A percentile compares a stretch with the other conserved stretches of the same genome.
Evolutionary conservation across 2,329 filamentous ascomycete genomes (phyloP).

Genomic region (Arthroderma uncinatum): DNA sequence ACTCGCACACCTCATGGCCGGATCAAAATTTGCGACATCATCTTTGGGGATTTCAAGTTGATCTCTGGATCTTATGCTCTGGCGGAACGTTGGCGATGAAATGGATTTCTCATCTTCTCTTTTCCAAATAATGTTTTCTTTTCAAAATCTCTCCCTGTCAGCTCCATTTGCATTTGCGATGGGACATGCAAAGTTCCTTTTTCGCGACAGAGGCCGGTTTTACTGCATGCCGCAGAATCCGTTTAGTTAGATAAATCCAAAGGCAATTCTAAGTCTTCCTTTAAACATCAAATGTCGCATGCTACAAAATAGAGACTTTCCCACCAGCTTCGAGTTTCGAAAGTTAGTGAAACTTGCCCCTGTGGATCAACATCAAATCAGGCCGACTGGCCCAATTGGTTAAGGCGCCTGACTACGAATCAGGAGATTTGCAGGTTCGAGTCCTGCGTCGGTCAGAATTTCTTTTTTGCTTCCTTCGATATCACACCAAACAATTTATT

Average conservation of each 20-base stretch:
- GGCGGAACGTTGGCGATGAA: not conserved
- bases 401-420: slow-evolving; percentile 4
- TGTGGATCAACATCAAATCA: not conserved
- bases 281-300: too few species aligned
- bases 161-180: not conserved
- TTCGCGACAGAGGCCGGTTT: not conserved
- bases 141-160: not conserved
- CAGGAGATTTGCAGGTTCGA: slow-evolving; percentile 4
- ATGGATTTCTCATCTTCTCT: not conserved
- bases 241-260: not conserved
- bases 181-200: too few species aligned
- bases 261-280: too few species aligned
- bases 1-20: not conserved
- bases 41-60: not conserved
- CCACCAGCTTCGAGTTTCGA: too few species aligned
- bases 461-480: not conserved
- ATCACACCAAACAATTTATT: too few species aligned
- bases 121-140: not conserved
- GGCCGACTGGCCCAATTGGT: slow-evolving; percentile 4
- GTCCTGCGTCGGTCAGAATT: not conserved
- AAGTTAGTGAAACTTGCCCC: too few species aligned
- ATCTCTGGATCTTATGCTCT: not conserved
- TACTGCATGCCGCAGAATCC: too few species aligned
- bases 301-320: too few species aligned
- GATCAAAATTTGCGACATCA: not conserved